Conservation (phyloP, 345 rosid genomes). For the Lagerstroemia speciosa region DNA sequence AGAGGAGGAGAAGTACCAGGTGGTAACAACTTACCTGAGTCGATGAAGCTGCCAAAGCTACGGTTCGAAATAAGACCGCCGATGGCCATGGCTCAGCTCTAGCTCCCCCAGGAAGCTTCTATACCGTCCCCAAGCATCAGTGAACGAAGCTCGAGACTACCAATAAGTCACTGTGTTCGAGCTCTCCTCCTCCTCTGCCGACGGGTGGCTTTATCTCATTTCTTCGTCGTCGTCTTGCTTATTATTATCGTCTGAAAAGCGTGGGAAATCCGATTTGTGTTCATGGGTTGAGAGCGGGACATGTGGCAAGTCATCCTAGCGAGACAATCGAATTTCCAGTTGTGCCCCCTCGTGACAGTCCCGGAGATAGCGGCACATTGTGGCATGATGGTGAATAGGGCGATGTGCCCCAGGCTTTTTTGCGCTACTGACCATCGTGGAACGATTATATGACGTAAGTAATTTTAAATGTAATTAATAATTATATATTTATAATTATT, state of each 20-base stretch:
- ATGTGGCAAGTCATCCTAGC: constrained; percentile 45
- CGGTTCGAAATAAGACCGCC: constrained; percentile 68
- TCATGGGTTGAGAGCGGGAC: constrained; percentile 41
- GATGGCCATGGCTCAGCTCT: constrained; percentile 37
- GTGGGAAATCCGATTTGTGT: constrained; percentile 43
- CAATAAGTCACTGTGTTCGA: neutral
- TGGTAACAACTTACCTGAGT: constrained; percentile 42
- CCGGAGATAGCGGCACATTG: neutral
- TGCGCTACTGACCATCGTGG: neutral
- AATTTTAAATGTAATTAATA: too few relatives aligned
- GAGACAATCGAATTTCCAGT: neutral
- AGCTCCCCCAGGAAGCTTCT: neutral
- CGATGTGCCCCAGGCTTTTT: neutral
- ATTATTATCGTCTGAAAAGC: constrained; percentile 26
- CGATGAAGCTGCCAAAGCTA: constrained; percentile 42
- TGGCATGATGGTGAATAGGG: neutral
- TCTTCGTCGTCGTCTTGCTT: too few relatives aligned
- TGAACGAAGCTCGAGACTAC: neutral
- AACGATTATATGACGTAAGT: too few relatives aligned
- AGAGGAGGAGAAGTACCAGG: neutral
- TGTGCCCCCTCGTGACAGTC: neutral
- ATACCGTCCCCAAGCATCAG: neutral
- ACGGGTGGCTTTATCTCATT: too few relatives aligned
- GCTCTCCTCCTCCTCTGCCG: neutral
- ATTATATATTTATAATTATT: too few relatives aligned